Evolutionary conservation across 2,329 filamentous ascomycete species (phyloP), one percentile per base, ranked within the genome.

Genomic region (Colletotrichum horii): DNA sequence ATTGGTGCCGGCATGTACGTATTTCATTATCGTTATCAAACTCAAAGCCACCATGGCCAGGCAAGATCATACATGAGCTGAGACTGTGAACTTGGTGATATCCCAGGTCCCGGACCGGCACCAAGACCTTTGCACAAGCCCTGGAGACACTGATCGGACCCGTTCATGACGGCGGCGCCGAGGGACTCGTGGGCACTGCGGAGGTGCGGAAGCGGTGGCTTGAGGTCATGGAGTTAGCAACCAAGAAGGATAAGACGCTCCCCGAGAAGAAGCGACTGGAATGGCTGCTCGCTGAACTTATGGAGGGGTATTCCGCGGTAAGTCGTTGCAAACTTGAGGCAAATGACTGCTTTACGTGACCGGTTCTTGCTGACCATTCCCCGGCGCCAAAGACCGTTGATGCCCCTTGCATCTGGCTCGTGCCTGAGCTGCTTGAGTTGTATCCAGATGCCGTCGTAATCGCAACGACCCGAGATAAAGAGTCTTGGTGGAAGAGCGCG

Each of bases 1-100:
- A 80, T 82, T 66, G 79, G 81, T 60, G 79, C 80, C 22, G 81
- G 80, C 28, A 75, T 81, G 36, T 67, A 72, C 28, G 62, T 11
- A 28, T 56, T 52, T 12, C 26, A 52, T 52, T 4, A 8, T 14
- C n/a, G 3, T 52, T 55, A 61, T 38, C 16, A 43, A 60, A 14
- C 22, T 22, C 4, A 24, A 38, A 68, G 8, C 1, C 16, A 0
- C 6, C 4, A 6, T 30, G 24, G 22, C 5, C 19, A 22, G 11
- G 2, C 6, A 8, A 22, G 6, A 52, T 22, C 6, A 3, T 3
- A 22, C 12, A 14, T 0, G 19, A 68, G 66, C 66, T 68, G 22
- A 68, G 9, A 3, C 2, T 8, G 48, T 58, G 19, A 22, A n/a
- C 3, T 14, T 38, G n/a, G 8, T 68, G 48, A 38, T 28, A 38